Conservation (phyloP, 192 early-diverging fungal genomes). For the Piromyces finnis region DNA sequence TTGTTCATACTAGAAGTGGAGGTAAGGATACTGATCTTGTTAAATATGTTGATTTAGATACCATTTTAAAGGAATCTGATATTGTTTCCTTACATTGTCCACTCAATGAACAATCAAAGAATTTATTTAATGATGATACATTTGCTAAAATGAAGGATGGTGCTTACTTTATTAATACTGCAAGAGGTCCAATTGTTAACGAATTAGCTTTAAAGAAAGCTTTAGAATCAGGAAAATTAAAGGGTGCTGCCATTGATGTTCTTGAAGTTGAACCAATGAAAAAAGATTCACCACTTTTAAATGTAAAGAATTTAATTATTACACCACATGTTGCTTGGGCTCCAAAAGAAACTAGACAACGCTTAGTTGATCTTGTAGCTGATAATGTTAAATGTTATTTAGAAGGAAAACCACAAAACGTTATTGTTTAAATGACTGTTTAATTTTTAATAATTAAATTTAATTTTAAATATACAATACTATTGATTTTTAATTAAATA, state of each 20-base stretch:
- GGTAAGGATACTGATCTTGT: background rate
- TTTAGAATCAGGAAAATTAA: conserved; percentile 13
- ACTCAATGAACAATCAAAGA: background rate
- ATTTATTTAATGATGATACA: conserved; percentile 9
- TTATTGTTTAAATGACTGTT: background rate
- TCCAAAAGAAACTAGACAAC: background rate
- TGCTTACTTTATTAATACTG: conserved; percentile 15
- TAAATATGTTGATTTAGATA: background rate
- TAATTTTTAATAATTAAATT: no score
- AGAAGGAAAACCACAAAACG: background rate
- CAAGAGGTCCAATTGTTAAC: conserved; percentile 17
- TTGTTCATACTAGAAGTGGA: background rate
- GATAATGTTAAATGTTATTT: background rate
- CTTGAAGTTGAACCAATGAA: conserved; percentile 22
- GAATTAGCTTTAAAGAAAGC: conserved; percentile 14
- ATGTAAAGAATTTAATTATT: background rate
- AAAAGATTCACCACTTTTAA: background rate
- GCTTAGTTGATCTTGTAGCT: background rate
- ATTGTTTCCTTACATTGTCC: background rate
- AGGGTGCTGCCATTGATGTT: conserved; percentile 23
- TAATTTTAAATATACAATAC: no score
- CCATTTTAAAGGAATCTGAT: background rate
- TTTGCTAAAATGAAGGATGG: conserved; percentile 15
- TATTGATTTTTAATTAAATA: no score
- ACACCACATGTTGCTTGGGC: background rate